phyloP scores from a whole-genome alignment of 176 grass and related monocot genomes.

The Bromus sterilis region DNA sequence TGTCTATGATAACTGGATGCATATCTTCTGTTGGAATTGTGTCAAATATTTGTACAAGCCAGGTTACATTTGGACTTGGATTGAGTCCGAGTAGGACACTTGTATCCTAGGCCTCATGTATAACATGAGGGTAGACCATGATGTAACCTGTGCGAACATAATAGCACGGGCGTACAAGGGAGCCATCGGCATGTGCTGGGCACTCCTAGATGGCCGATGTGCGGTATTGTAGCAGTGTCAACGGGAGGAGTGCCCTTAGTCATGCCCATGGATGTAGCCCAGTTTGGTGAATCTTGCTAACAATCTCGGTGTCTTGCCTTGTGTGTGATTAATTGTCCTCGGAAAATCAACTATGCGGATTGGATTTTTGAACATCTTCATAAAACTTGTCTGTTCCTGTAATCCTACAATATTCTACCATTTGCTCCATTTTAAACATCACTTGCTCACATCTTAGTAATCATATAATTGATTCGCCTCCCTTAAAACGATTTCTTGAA shows the following conservation, averaged over 20 bases:
- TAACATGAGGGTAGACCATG: too few relatives aligned
- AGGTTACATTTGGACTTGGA: not conserved
- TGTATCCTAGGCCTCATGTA: not conserved
- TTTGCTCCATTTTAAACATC: not conserved
- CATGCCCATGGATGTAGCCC: too few relatives aligned
- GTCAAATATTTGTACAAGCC: not conserved
- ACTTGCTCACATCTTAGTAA: not conserved
- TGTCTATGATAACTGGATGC: not conserved
- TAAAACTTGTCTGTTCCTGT: not conserved
- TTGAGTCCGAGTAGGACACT: not conserved
- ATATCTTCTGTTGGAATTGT: not conserved
- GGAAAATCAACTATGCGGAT: not conserved
- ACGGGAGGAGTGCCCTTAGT: too few relatives aligned
- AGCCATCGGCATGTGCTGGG: too few relatives aligned
- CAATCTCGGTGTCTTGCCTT: too few relatives aligned
- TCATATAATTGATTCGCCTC: not conserved
- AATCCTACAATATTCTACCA: not conserved
- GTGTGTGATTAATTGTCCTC: too few relatives aligned
- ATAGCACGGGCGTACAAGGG: too few relatives aligned
- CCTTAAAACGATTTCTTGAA: not conserved
- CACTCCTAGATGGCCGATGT: too few relatives aligned
- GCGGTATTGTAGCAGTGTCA: too few relatives aligned
- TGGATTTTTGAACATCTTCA: not conserved
- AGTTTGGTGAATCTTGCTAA: too few relatives aligned
- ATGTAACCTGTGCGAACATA: too few relatives aligned